phyloP scores from a whole-genome alignment of 1,284 basidiomycete genomes.

The Trichosporon asahii region DNA sequence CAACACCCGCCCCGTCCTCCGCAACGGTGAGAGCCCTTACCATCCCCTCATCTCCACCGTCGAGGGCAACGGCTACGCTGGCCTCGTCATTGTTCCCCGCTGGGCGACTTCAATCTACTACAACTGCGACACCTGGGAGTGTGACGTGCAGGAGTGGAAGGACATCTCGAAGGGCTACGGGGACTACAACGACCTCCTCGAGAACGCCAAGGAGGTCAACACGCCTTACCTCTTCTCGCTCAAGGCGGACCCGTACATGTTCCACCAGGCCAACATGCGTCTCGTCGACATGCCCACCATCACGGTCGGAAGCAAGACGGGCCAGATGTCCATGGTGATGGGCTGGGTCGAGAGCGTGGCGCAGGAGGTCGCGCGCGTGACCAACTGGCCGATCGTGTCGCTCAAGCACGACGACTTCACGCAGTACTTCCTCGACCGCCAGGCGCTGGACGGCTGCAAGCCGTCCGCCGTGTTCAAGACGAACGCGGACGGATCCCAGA shows the following conservation, averaged over 20 bases:
- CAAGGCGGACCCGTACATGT: constrained; percentile 18
- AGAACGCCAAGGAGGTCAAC: constrained; percentile 12
- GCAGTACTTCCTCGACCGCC: constrained; percentile 17
- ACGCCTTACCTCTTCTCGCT: constrained; percentile 12
- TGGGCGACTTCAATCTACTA: constrained; percentile 17
- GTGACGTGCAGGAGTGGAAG: constrained; percentile 17
- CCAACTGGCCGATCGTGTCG: constrained; percentile 17
- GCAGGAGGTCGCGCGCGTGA: constrained; percentile 12
- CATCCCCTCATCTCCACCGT: constrained; percentile 13
- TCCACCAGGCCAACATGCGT: constrained; percentile 23
- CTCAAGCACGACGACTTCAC: constrained; percentile 15
- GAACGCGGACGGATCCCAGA: neutral
- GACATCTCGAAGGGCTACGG: constrained; percentile 12
- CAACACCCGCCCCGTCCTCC: constrained; percentile 17
- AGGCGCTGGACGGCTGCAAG: constrained; percentile 11
- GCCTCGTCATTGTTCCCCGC: constrained; percentile 14
- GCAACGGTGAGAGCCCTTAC: neutral
- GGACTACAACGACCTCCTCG: constrained; percentile 12
- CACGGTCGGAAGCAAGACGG: constrained; percentile 13
- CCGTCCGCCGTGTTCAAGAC: neutral
- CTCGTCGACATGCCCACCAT: constrained; percentile 12
- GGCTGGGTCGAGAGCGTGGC: constrained; percentile 17
- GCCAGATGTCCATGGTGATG: constrained; percentile 19
- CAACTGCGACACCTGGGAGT: constrained; percentile 19
- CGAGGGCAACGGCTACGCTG: constrained; percentile 12